phyloP scores from a whole-genome alignment of 805 yeast species.

The Yamadazyma laniorum region DNA sequence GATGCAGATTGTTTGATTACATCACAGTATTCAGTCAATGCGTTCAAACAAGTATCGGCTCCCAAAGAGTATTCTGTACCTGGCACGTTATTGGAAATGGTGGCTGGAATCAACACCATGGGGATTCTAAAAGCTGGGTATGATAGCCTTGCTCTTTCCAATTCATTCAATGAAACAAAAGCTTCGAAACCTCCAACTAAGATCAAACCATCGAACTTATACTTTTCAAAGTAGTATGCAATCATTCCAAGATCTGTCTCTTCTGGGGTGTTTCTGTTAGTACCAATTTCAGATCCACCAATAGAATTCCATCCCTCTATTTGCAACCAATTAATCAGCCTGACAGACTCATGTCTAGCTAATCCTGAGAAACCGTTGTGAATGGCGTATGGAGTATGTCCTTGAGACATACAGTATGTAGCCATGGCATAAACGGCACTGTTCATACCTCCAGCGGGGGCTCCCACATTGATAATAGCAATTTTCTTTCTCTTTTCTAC shows the following conservation, averaged over 20 bases:
- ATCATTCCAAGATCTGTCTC: conserved; percentile 81
- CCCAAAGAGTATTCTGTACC: conserved; percentile 97
- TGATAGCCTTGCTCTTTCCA: conserved; percentile 68
- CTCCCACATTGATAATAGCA: conserved; percentile 91
- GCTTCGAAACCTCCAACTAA: conserved; percentile 98
- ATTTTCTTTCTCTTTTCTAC: conserved; percentile 61
- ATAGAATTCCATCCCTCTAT: conserved; percentile 83
- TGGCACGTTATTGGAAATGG: conserved; percentile 97
- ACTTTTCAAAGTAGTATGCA: conserved; percentile 90
- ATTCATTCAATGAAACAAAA: conserved; percentile 77
- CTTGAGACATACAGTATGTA: conserved; percentile 80
- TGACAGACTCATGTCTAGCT: conserved; percentile 82
- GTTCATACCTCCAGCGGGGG: conserved; percentile 96
- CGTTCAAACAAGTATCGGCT: conserved; percentile 90
- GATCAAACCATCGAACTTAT: conserved; percentile 81
- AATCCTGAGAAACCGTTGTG: conserved; percentile 93
- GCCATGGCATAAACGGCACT: conserved; percentile 91
- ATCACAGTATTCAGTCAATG: conserved; percentile 90
- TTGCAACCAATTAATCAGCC: conserved; percentile 74
- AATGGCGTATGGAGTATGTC: conserved; percentile 88
- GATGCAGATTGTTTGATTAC: conserved; percentile 93
- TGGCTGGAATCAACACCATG: conserved; percentile 89
- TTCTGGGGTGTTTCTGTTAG: conserved; percentile 83
- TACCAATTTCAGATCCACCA: conserved; percentile 98
- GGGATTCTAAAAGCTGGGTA: conserved; percentile 95